These are phyloP conservation scores for Xylariaceae sp. DNA, from an alignment of 2,329 filamentous ascomycete genomes.

Conservation along the genomic window DNA sequence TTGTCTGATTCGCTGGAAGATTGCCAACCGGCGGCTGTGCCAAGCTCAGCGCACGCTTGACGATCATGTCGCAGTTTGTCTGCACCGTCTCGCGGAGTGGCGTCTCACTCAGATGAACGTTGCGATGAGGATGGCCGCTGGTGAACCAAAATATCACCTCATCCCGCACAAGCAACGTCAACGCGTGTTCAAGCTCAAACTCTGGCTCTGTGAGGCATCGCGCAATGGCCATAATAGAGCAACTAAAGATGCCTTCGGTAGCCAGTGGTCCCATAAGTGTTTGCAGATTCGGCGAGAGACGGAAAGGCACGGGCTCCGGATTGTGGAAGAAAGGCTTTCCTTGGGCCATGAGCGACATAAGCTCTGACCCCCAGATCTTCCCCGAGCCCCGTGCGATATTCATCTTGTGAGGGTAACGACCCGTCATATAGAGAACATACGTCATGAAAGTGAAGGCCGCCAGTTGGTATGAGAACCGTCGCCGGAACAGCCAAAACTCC, in stretches of 20 bases:
- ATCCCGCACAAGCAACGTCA: conserved; percentile 91
- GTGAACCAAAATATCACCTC: conserved; percentile 98
- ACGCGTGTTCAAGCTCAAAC: conserved; percentile 86
- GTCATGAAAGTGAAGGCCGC: conserved; percentile 97
- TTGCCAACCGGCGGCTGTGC: conserved; percentile 74
- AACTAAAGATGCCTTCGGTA: conserved; percentile 94
- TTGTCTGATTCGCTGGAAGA: conserved; percentile 91
- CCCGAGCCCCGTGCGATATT: conserved; percentile 82
- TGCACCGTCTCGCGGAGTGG: conserved; percentile 75
- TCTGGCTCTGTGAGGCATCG: conserved; percentile 86
- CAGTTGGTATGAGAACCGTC: conserved; percentile 93
- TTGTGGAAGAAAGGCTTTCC: conserved; percentile 89
- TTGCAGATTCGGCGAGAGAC: conserved; percentile 92
- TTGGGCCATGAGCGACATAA: conserved; percentile 83
- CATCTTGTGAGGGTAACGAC: conserved; percentile 92
- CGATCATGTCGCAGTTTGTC: conserved; percentile 82
- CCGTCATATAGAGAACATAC: conserved; percentile 95
- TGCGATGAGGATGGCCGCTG: conserved; percentile 56
- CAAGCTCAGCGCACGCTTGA: conserved; percentile 81
- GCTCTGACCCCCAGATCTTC: conserved; percentile 92
- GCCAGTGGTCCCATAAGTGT: conserved; percentile 93
- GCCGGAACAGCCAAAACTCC: conserved; percentile 97
- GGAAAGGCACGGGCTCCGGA: conserved; percentile 92
- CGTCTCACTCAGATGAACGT: conserved; percentile 53
- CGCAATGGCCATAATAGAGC: conserved; percentile 92